Evolutionary conservation across 352 stramenopile species (phyloP), one percentile per base, ranked within the genome.

Genomic region (Halophytophthora polymorphica): DNA sequence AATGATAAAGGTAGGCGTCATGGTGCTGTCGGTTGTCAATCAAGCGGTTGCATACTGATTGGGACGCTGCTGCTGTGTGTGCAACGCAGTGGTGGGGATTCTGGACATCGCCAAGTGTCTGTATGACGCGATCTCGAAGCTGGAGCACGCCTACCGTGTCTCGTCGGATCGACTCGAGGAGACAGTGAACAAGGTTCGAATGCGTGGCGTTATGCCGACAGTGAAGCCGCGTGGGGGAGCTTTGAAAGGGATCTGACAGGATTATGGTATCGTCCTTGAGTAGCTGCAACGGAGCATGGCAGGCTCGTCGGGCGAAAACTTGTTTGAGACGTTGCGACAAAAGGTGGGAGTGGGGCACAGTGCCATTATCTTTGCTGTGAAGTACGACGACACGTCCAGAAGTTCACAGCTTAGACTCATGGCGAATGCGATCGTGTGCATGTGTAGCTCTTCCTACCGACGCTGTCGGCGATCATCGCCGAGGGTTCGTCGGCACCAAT

Each of bases 91-190:
- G 17, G 91, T 98, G 19, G 97, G 97, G 2, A 86, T 99, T 61
- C 63, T 99, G 42, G 96, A 99, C 69, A 99, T 99, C 62, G 95
- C 95, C 13, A 98, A 99, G 69, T 99, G 97, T 64, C 61, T 99
- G 31, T 98, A 99, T 64, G 96, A 99, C 74, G 95, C 95, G 1
- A 99, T 99, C 44, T 78, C 77, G 29, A 98, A 98, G 60, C 90
- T 99, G 25, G 96, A 99, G 59, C 87, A 88, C 44, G 80, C 81
- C 6, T 93, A 93, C 44, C 79, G 85, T 31, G 66, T 69, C n/a
- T 88, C 84, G 12, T 88, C 80, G 0, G 72, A 86, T 28, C 73
- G 71, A 11, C 59, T 95, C 29, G 74, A 82, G 34, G 76, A 90
- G 43, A 74, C 75, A 2, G 61, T 95, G 38, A 88, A 88, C 53